Evolutionary conservation across 345 rosid species (phyloP), one percentile per base, ranked within the genome.

Genomic region (Streptanthus diversifolius): DNA sequence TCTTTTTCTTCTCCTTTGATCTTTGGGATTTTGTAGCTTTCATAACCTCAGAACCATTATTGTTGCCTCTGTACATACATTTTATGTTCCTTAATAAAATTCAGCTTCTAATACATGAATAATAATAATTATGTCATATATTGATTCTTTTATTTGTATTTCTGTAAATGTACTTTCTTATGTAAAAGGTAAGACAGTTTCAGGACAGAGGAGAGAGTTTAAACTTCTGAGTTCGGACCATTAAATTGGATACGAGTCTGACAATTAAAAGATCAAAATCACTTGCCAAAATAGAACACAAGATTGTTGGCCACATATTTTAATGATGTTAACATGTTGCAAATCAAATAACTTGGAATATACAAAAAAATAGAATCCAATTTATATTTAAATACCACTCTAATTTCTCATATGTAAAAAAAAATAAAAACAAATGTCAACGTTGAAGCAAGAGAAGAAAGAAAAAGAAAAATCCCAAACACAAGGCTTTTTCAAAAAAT

Each of bases 31-130:
- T 77, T 75, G 76, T 82, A 82, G 89, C 85, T 82, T 82, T 65
- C 11, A 57, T 76, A 63, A 45, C 74, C 72, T 82, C 81, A 81
- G 77, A 79, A 81, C 80, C 84, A 83, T 82, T 83, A 74, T 83
- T 77, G 76, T 78, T 82, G 80, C 82, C 80, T 87, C 66, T 95
- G 97, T 95, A 91, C 83, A 95, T 88, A 86, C 88, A 82, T 84
- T 85, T 83, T 73, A 70, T 76, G 72, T 86, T 81, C 80, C 80
- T 60, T 82, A 91, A 89, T 86, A 88, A 78, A 83, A 25, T 9
- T 78, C 71, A 83, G 81, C 77, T 80, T 81, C 81, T 75, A 22
- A 6, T 52, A 35, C 62, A 62, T 51, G 51, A 70, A 19, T 33
- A 9, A 8, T 53, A 4, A n/a, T n/a, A 2, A 19, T 14, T 4